Evolutionary conservation across 2,329 filamentous ascomycete species (phyloP).

Genomic region (Claviceps sp.): DNA sequence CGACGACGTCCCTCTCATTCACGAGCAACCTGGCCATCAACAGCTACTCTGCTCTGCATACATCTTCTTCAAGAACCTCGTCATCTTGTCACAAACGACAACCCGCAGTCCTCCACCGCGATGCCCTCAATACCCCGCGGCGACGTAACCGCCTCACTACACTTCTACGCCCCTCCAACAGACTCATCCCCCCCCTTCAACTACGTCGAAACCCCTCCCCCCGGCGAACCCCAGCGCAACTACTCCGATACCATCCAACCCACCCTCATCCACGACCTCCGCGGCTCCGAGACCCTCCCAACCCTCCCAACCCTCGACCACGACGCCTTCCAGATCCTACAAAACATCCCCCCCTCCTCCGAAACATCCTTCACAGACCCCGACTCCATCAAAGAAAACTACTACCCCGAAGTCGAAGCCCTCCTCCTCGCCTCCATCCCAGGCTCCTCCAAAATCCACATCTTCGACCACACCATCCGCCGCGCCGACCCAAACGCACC

Average conservation of each 20-base stretch:
- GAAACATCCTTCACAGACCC: slow-evolving; percentile 37
- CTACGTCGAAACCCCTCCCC: slow-evolving; percentile 50
- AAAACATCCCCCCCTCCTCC: slow-evolving; percentile 11
- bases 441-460: slow-evolving; percentile 39
- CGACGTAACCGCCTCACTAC: slow-evolving; percentile 45
- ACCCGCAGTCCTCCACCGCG: too few relatives aligned
- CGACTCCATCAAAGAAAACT: slow-evolving; percentile 44
- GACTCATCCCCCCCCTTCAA: slow-evolving; percentile 44
- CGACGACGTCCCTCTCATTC: neutral
- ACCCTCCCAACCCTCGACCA: slow-evolving; percentile 16
- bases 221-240: slow-evolving; percentile 52
- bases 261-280: slow-evolving; percentile 57
- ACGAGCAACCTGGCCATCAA: neutral
- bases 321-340: slow-evolving; percentile 24
- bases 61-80: too few relatives aligned
- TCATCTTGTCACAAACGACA: too few relatives aligned
- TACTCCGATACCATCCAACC: slow-evolving; percentile 35
- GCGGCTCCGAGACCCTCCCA: slow-evolving; percentile 42
- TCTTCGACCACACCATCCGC: slow-evolving; percentile 49
- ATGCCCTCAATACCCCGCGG: slow-evolving; percentile 36
- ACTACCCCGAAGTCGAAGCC: slow-evolving; percentile 61
- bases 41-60: neutral
- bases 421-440: slow-evolving; percentile 20
- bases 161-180: slow-evolving; percentile 54
- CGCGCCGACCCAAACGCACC: slow-evolving; percentile 33